Percentiles rank a stretch among this genome's conserved stretches.
phyloP scores from a whole-genome alignment of 345 rosid species.

The Erysimum cheiranthoides region DNA sequence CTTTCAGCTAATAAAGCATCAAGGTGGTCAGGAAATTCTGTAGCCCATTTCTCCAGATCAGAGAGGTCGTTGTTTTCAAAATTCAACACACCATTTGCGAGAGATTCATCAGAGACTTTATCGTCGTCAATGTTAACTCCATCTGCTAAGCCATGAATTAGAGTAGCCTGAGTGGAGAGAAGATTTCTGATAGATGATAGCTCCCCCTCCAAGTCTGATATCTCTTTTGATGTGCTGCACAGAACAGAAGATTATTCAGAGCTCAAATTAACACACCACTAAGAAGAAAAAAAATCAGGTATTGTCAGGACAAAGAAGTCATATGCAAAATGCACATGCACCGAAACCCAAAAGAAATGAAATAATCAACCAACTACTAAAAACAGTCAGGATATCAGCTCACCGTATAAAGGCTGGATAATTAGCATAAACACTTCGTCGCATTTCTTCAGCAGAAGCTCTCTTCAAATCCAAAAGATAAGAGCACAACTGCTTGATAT shows the following conservation, averaged over 20 bases:
- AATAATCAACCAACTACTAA: constrained; percentile 6
- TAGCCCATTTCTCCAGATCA: constrained; percentile 83
- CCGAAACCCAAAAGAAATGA: constrained; percentile 16
- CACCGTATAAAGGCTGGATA: constrained; percentile 97
- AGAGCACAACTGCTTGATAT: constrained; percentile 81
- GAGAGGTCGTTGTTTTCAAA: constrained; percentile 69
- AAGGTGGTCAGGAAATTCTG: constrained; percentile 87
- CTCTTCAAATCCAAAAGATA: constrained; percentile 90
- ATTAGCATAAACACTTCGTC: constrained; percentile 96
- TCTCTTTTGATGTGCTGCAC: constrained; percentile 94
- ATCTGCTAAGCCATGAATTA: constrained; percentile 90
- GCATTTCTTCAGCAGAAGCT: constrained; percentile 99
- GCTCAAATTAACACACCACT: constrained; percentile 14
- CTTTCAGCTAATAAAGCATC: constrained; percentile 97
- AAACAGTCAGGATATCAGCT: constrained; percentile 31
- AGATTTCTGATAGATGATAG: constrained; percentile 88
- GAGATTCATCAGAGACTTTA: constrained; percentile 54
- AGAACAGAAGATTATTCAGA: constrained; percentile 20
- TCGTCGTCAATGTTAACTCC: constrained; percentile 76
- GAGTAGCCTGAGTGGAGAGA: constrained; percentile 91
- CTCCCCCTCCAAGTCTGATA: constrained; percentile 98
- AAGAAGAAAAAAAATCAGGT: neutral
- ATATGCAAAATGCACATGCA: constrained; percentile 13
- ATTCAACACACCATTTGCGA: constrained; percentile 47
- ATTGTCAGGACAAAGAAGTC: neutral